Evolutionary conservation across 2,329 filamentous ascomycete genomes (phyloP).

Genomic region (Niveomyces coronatus): DNA sequence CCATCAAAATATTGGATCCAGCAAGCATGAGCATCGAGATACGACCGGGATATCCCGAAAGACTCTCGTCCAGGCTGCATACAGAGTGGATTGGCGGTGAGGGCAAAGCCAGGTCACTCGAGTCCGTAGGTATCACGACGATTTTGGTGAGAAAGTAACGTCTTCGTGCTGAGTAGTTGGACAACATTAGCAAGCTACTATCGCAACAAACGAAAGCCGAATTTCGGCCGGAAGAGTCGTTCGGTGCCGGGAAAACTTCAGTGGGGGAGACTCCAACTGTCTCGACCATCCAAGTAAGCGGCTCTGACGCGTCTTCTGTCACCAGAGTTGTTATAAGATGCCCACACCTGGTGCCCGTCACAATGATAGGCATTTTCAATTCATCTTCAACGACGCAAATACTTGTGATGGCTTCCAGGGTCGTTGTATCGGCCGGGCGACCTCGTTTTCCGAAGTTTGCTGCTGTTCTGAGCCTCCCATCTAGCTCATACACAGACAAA

Average conservation of each 20-base stretch:
- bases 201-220: constrained; percentile 39
- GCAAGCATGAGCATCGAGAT: constrained; percentile 39
- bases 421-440: background rate
- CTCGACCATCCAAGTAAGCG: constrained; percentile 20
- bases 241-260: constrained; percentile 21
- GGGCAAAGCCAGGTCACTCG: constrained; percentile 32
- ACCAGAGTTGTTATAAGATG: constrained; percentile 33
- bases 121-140: constrained; percentile 42
- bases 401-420: constrained; percentile 35
- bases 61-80: constrained; percentile 28
- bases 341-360: constrained; percentile 42
- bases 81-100: constrained; percentile 40
- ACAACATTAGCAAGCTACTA: constrained; percentile 33
- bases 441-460: background rate
- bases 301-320: constrained; percentile 12
- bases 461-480: background rate
- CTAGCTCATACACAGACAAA: constrained; percentile 5
- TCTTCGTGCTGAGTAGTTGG: constrained; percentile 21
- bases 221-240: constrained; percentile 15
- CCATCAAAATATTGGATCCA: constrained; percentile 39
- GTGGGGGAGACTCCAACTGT: constrained; percentile 27
- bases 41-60: constrained; percentile 28
- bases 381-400: constrained; percentile 26
- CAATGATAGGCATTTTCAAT: constrained; percentile 21
- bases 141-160: constrained; percentile 29